These are phyloP conservation scores for Blastocystis sp. DNA, from an alignment of 352 stramenopile species.

Conservation along the genomic window DNA sequence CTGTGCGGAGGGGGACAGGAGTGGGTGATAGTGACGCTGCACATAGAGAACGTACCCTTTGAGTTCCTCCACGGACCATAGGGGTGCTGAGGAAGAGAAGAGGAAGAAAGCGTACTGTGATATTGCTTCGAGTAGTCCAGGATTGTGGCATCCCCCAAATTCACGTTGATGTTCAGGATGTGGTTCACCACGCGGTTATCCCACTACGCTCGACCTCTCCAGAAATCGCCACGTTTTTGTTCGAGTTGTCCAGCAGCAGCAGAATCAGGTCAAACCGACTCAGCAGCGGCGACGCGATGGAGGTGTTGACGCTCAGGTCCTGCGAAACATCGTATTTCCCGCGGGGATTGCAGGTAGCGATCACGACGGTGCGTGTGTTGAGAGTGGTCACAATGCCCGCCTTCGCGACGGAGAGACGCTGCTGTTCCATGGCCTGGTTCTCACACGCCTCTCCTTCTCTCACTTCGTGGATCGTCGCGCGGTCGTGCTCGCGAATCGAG, in stretches of 20 bases:
- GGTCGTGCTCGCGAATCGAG: constrained; percentile 80
- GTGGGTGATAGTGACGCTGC: constrained; percentile 71
- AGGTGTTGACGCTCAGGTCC: constrained; percentile 80
- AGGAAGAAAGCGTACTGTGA: neutral
- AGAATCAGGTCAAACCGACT: constrained; percentile 81
- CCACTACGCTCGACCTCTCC: constrained; percentile 72
- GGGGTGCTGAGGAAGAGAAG: neutral
- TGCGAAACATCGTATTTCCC: constrained; percentile 72
- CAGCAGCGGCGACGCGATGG: constrained; percentile 79
- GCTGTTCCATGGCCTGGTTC: constrained; percentile 78
- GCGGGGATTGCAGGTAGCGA: constrained; percentile 81
- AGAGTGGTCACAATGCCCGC: constrained; percentile 80
- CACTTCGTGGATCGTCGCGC: constrained; percentile 79
- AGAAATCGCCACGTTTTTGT: constrained; percentile 18
- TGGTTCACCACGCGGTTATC: constrained; percentile 79
- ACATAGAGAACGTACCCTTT: constrained; percentile 81
- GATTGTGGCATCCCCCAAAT: constrained; percentile 26
- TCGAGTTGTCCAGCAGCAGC: constrained; percentile 76
- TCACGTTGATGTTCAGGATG: constrained; percentile 76
- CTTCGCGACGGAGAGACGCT: constrained; percentile 81
- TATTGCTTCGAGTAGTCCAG: constrained; percentile 67
- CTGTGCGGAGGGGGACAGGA: constrained; percentile 30
- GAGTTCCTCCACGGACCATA: constrained; percentile 78
- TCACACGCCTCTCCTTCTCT: neutral
- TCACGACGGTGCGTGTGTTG: constrained; percentile 80